Conservation (phyloP, 148 eudicot genomes). For the Pharnaceum exiguum region DNA sequence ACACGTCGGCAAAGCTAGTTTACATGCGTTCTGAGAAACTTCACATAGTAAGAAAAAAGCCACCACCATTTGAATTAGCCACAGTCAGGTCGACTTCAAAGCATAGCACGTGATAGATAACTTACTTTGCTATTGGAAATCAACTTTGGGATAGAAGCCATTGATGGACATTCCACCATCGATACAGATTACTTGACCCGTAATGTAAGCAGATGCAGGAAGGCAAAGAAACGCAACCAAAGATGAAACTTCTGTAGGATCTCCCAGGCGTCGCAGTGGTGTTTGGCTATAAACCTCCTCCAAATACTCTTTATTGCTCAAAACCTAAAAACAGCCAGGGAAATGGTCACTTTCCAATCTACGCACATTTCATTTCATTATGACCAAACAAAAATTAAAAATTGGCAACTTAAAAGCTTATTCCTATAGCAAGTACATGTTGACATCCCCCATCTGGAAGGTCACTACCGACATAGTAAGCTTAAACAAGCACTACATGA, state of each 20-base stretch:
- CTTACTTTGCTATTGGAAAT: slow-evolving; percentile 27
- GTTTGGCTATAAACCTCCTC: slow-evolving; percentile 37
- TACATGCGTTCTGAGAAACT: no score
- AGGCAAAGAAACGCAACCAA: slow-evolving; percentile 47
- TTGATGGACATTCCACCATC: slow-evolving; percentile 48
- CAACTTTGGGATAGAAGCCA: slow-evolving; percentile 39
- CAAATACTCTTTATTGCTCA: slow-evolving; percentile 32
- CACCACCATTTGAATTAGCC: no score
- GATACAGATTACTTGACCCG: slow-evolving; percentile 40
- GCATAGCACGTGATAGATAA: not conserved
- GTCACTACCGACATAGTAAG: no score
- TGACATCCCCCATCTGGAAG: no score
- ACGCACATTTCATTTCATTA: not conserved
- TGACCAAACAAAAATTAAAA: no score
- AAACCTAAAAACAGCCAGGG: slow-evolving; percentile 20
- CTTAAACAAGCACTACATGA: no score
- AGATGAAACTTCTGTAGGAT: slow-evolving; percentile 41
- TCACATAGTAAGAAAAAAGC: no score
- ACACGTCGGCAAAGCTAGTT: no score
- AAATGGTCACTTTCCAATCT: not conserved
- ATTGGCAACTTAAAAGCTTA: no score
- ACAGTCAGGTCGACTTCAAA: not conserved
- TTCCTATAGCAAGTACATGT: no score
- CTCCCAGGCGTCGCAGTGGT: slow-evolving; percentile 40
- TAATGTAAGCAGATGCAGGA: slow-evolving; percentile 42